Percentiles rank a stretch among this genome's conserved stretches.
Conservation (phyloP, 2,329 filamentous ascomycete species). For the Neonectria sp. region DNA sequence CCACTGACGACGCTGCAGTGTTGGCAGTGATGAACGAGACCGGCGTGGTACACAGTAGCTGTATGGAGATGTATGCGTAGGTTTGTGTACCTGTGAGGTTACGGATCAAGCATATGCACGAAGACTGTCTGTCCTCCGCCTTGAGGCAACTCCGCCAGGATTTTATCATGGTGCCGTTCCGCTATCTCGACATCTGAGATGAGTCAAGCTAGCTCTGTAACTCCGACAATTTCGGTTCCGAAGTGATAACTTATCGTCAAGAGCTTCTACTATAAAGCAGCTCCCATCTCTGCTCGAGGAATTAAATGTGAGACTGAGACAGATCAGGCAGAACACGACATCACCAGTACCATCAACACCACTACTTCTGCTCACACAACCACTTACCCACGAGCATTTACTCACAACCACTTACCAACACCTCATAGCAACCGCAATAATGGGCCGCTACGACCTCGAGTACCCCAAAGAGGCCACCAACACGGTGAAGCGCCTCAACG, state of each 20-base stretch:
- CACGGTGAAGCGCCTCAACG: conserved; percentile 77
- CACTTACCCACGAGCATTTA: too few relatives aligned
- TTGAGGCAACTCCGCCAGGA: conserved; percentile 15
- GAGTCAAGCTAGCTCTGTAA: conserved; percentile 1
- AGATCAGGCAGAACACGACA: conserved; percentile 2
- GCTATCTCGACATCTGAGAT: conserved; percentile 7
- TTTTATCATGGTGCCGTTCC: conserved; percentile 17
- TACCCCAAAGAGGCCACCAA: conserved; percentile 77
- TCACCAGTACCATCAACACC: not conserved
- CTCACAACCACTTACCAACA: not conserved
- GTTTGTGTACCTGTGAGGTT: conserved; percentile 11
- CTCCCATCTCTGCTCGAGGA: not conserved
- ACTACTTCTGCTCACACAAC: not conserved
- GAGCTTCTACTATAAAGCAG: conserved; percentile 16
- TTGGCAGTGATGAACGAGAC: not conserved
- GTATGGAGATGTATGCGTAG: conserved; percentile 4
- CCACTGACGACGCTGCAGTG: not conserved
- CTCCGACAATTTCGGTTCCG: conserved; percentile 18
- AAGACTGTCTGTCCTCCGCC: conserved; percentile 9
- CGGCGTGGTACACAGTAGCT: not conserved
- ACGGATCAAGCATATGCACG: not conserved
- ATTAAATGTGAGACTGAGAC: not conserved
- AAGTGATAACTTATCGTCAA: conserved; percentile 4
- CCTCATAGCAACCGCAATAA: conserved; percentile 34
- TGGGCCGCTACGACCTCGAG: conserved; percentile 61